A percentile compares a stretch with the other conserved stretches of the same genome.
These are phyloP conservation scores for Isoetes taiwanensis DNA, from an alignment of 75 land plant genomes.

Conservation along the genomic window DNA sequence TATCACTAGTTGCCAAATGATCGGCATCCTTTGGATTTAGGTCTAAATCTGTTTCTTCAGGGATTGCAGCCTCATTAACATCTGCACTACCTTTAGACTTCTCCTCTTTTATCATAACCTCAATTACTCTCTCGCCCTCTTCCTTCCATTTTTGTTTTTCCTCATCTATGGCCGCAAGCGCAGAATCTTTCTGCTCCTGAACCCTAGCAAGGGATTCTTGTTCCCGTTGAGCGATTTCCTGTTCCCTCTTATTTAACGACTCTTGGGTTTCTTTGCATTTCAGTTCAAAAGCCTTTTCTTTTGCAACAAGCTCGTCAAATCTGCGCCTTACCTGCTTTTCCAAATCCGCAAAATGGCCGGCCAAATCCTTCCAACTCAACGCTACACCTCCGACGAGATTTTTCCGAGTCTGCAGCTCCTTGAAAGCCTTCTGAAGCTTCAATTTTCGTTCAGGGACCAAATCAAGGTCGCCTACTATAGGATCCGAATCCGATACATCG, in stretches of 20 bases:
- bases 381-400: conserved; percentile 52
- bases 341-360: conserved; percentile 67
- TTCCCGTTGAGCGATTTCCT: conserved; percentile 53
- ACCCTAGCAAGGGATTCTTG: conserved; percentile 49
- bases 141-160: conserved; percentile 12
- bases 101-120: no score
- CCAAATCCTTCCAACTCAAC: conserved; percentile 73
- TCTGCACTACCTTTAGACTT: conserved; percentile 6
- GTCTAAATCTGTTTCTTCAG: no score
- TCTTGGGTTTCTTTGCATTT: conserved; percentile 38
- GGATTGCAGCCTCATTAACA: background rate
- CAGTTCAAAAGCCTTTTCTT: conserved; percentile 50
- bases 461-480: no score
- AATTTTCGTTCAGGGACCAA: conserved; percentile 38
- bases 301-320: conserved; percentile 48
- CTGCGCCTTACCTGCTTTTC: conserved; percentile 58
- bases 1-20: conserved; percentile 15
- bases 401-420: conserved; percentile 32
- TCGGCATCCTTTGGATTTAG: no score
- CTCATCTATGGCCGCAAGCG: conserved; percentile 40
- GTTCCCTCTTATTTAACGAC: conserved; percentile 44
- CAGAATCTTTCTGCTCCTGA: conserved; percentile 74
- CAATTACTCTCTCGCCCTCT: no score
- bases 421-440: conserved; percentile 65
- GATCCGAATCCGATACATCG: no score